phyloP scores from a whole-genome alignment of 2,329 filamentous ascomycete species.

The Aspergillus felis region DNA sequence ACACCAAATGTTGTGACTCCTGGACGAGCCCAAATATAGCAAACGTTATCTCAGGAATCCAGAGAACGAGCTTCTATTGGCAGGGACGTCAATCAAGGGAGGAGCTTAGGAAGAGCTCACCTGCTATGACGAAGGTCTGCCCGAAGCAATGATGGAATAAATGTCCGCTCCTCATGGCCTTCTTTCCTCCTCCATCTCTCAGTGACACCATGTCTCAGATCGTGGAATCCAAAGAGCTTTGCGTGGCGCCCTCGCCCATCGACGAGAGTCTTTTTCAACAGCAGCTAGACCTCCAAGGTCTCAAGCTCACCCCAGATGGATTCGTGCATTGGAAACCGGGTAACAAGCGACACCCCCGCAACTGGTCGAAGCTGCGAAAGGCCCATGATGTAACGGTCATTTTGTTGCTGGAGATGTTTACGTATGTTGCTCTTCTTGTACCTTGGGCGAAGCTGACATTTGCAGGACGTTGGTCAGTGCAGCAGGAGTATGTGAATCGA shows the following conservation, averaged over 20 bases:
- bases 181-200: neutral
- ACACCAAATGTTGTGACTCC: neutral
- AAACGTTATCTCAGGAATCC: neutral
- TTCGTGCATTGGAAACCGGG: constrained; percentile 12
- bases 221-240: neutral
- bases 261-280: neutral
- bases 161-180: neutral
- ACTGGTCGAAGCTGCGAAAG: constrained; percentile 18
- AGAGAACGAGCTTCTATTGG: neutral
- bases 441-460: neutral
- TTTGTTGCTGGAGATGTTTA: constrained; percentile 21
- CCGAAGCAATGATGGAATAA: neutral
- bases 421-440: constrained; percentile 9
- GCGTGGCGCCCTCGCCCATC: neutral
- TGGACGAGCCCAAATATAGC: neutral
- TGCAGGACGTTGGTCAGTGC: constrained; percentile 10
- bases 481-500: constrained; percentile 5
- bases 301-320: constrained; percentile 15
- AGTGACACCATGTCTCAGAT: neutral
- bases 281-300: constrained; percentile 1
- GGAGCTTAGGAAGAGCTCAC: neutral
- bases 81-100: neutral
- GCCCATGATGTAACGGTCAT: constrained; percentile 21
- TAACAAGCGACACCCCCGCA: constrained; percentile 20
- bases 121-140: neutral